Evolutionary conservation across 331 rosid species (phyloP).

Genomic region (Quercus phellos): DNA sequence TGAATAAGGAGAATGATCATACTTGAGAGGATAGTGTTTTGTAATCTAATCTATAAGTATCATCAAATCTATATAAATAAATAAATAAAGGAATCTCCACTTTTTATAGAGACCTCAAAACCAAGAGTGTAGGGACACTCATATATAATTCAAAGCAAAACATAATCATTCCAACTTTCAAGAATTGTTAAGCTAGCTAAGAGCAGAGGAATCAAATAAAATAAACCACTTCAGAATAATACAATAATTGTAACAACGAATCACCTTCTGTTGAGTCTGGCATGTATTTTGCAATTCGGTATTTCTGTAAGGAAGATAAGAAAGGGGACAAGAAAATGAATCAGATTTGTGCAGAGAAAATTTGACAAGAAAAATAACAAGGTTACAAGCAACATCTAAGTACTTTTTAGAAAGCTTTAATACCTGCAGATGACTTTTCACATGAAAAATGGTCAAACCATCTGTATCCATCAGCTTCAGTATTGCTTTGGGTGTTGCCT

Average conservation of each 20-base stretch:
- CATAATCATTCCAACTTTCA: neutral
- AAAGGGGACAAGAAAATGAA: neutral
- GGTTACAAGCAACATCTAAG: neutral
- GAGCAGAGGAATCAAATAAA: neutral
- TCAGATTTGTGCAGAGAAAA: neutral
- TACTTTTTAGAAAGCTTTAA: neutral
- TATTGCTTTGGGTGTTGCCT: slow-evolving; percentile 87
- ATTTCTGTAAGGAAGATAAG: slow-evolving; percentile 40
- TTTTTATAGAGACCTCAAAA: neutral
- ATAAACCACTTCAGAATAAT: neutral
- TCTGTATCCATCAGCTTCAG: slow-evolving; percentile 72
- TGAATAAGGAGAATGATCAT: neutral
- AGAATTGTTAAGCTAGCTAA: neutral
- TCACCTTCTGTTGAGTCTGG: slow-evolving; percentile 70
- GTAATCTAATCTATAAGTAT: neutral
- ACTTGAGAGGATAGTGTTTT: neutral
- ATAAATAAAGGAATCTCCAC: neutral
- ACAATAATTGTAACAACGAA: neutral
- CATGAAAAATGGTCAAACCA: slow-evolving; percentile 79
- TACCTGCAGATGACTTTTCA: slow-evolving; percentile 91
- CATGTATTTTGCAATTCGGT: slow-evolving; percentile 75
- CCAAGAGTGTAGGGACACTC: neutral
- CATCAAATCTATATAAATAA: neutral
- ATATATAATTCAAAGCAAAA: neutral
- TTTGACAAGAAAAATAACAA: neutral